Evolutionary conservation across 305 asterid species (phyloP), one percentile per base, ranked within the genome.

Genomic region (Fraxinus greggii): DNA sequence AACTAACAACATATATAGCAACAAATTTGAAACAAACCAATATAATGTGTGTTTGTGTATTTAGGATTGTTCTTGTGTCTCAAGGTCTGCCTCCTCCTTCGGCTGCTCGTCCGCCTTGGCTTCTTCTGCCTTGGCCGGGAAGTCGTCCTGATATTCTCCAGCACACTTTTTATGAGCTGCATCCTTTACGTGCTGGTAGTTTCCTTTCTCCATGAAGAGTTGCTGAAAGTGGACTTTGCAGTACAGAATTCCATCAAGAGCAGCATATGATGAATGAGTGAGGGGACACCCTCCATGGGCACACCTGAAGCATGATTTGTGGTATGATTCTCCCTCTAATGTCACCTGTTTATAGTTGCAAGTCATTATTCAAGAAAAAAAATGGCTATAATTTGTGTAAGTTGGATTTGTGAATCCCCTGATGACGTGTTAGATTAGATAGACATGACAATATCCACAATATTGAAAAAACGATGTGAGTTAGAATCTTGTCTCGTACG

Each of bases 211-310:
- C 95, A 90, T 83, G 88, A 92, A 92, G 17, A 92, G 97, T 70
- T 92, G 97, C 82, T 91, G 92, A 63, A 93, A 93, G 80, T 93
- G 95, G 83, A 89, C 93, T 84, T 88, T 93, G 89, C 97, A 93
- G 85, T 93, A 93, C 13, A 91, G 88, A 80, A 89, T 78, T 2
- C 95, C 97, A 80, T 93, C 89, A 12, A 91, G 86, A 7, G 97
- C 91, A 36, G 94, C 97, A 69, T 93, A 93, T 1, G 91, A 86
- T 67, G 89, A 81, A 29, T 87, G 89, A 5, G 89, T 87, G 1
- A 87, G 85, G 7, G 83, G 86, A 23, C 89, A 87, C 0, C 89
- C 89, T 78, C 88, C 86, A 65, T 87, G 88, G 32, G 89, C 85
- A 81, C 89, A 87, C 77, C 78, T 87, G 86, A 87, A 87, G 56